A percentile compares a stretch with the other conserved stretches of the same genome.
Evolutionary conservation across 2,329 filamentous ascomycete genomes (phyloP).

Genomic region (Hypoxylon sp.): DNA sequence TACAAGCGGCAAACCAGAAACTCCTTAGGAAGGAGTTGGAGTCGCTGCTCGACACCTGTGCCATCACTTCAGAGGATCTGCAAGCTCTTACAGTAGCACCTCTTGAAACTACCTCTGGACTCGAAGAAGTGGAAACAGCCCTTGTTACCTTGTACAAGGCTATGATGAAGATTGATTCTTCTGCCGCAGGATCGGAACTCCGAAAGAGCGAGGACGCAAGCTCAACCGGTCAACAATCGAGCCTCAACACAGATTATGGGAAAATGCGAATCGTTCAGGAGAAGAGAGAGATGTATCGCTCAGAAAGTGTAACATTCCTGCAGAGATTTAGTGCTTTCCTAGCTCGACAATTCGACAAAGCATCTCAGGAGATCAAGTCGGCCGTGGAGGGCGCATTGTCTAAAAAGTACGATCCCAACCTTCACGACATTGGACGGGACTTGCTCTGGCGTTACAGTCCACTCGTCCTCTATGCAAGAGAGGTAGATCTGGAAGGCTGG

Average conservation of each 20-base stretch:
- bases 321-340: slow-evolving; percentile 83
- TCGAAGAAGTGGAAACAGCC: slow-evolving; percentile 80
- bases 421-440: slow-evolving; percentile 76
- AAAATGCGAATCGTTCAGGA: slow-evolving; percentile 95
- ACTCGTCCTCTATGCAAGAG: slow-evolving; percentile 85
- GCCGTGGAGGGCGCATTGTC: slow-evolving; percentile 67
- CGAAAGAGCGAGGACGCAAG: slow-evolving; percentile 60
- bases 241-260: slow-evolving; percentile 77
- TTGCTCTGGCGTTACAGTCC: slow-evolving; percentile 89
- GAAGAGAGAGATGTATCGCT: slow-evolving; percentile 88
- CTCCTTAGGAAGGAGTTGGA: slow-evolving; percentile 89
- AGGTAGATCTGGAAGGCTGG: slow-evolving; percentile 85
- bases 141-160: slow-evolving; percentile 88
- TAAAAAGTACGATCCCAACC: slow-evolving; percentile 73
- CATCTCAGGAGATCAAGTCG: slow-evolving; percentile 74
- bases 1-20: slow-evolving; percentile 97
- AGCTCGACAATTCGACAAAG: slow-evolving; percentile 79
- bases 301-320: slow-evolving; percentile 79
- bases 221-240: slow-evolving; percentile 54
- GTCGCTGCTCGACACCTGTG: slow-evolving; percentile 87
- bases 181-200: slow-evolving; percentile 65
- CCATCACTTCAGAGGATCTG: slow-evolving; percentile 80
- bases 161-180: slow-evolving; percentile 91
- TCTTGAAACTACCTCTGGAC: slow-evolving; percentile 72
- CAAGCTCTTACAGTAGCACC: slow-evolving; percentile 77